These are phyloP conservation scores for Coprinopsis sp. DNA, from an alignment of 768 basidiomycete species.

Conservation along the genomic window DNA sequence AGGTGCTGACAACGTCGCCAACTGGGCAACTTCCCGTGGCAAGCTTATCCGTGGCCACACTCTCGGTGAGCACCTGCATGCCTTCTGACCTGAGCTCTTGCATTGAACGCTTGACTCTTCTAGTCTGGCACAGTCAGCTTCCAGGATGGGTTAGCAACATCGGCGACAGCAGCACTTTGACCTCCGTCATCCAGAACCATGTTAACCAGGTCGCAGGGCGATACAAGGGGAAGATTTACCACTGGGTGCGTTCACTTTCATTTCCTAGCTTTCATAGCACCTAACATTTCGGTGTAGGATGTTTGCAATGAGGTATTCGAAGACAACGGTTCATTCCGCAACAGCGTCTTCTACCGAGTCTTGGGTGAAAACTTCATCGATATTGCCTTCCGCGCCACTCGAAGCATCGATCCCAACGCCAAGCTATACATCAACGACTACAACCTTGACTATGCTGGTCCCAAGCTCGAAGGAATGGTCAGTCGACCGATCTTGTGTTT, in stretches of 20 bases:
- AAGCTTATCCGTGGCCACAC: slow-evolving; percentile 39
- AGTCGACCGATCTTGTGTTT: not conserved
- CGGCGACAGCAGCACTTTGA: slow-evolving; percentile 25
- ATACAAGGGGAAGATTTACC: slow-evolving; percentile 34
- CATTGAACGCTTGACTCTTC: not conserved
- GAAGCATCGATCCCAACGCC: slow-evolving; percentile 37
- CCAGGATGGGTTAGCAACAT: slow-evolving; percentile 29
- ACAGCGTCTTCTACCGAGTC: slow-evolving; percentile 36
- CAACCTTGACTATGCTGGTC: slow-evolving; percentile 35
- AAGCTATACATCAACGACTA: slow-evolving; percentile 44
- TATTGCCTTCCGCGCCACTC: slow-evolving; percentile 40
- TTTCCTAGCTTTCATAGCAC: too few relatives aligned
- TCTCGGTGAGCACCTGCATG: slow-evolving; percentile 26
- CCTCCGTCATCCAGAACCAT: slow-evolving; percentile 33
- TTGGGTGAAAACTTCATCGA: slow-evolving; percentile 38
- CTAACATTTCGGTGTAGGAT: too few relatives aligned
- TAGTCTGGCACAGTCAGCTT: slow-evolving; percentile 29
- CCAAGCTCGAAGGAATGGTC: slow-evolving; percentile 8
- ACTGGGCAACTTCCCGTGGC: slow-evolving; percentile 35
- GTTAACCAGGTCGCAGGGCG: slow-evolving; percentile 32
- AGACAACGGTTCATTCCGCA: slow-evolving; percentile 36
- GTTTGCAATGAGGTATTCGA: slow-evolving; percentile 34
- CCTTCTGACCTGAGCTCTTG: not conserved
- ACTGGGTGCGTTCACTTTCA: slow-evolving; percentile 2
- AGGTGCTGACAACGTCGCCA: slow-evolving; percentile 34